These are phyloP conservation scores for Aspergillus cejpii DNA, from an alignment of 2,329 filamentous ascomycete species.

Conservation along the genomic window DNA sequence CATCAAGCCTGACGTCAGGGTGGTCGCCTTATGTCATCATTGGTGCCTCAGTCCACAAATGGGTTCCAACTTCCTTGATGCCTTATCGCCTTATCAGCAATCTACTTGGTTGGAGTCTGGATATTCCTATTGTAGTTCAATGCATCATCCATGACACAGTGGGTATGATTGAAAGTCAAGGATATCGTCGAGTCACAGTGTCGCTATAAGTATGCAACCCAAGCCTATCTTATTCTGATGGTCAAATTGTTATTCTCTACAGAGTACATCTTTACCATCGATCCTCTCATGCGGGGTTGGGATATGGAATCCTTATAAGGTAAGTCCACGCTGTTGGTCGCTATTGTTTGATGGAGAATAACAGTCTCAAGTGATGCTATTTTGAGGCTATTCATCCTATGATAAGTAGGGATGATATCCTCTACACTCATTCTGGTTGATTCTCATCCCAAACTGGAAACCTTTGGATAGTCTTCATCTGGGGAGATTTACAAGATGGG, in stretches of 20 bases:
- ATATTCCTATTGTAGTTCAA: no score
- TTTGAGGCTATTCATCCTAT: not conserved
- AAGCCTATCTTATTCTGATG: no score
- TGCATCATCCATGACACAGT: no score
- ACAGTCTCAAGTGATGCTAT: not conserved
- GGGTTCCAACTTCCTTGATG: not conserved
- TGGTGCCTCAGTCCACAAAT: not conserved
- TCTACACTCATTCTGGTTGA: not conserved
- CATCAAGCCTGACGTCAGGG: not conserved
- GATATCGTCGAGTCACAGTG: no score
- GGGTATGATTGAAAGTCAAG: no score
- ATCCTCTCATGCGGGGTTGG: not conserved
- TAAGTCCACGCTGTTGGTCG: not conserved
- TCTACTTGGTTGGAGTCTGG: no score
- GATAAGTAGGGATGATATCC: not conserved
- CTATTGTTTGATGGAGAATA: no score
- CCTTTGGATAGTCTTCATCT: not conserved
- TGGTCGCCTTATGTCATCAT: not conserved
- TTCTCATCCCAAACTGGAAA: not conserved
- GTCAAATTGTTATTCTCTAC: no score
- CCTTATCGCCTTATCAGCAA: not conserved
- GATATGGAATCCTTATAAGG: not conserved
- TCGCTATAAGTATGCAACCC: no score
- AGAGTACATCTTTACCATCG: not conserved
- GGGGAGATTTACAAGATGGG: conserved; percentile 21